These are phyloP conservation scores for Neoscytalidium dimidiatum DNA, from an alignment of 2,329 filamentous ascomycete genomes.

Conservation along the genomic window DNA sequence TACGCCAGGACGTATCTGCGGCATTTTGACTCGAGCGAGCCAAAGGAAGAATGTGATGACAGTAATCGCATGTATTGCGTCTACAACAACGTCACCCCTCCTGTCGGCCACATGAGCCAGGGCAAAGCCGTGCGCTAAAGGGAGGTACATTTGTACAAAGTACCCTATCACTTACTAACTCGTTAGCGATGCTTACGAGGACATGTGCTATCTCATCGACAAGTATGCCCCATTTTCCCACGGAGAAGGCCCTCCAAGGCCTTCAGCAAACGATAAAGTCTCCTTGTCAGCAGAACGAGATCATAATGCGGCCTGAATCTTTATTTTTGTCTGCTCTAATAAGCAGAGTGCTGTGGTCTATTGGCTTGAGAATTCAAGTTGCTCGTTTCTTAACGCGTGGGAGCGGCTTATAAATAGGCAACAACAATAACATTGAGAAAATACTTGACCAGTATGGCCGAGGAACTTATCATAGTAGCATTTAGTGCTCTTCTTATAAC, in stretches of 20 bases:
- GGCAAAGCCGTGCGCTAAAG: conserved; percentile 18
- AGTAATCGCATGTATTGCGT: conserved; percentile 19
- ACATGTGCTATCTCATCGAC: conserved; percentile 29
- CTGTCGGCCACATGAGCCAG: conserved; percentile 10
- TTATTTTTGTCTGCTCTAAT: not conserved
- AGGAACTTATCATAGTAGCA: too few species aligned
- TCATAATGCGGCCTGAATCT: not conserved
- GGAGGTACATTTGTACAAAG: not conserved
- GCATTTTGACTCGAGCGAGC: not conserved
- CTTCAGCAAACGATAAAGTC: not conserved
- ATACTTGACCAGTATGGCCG: too few species aligned
- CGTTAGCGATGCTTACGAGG: conserved; percentile 23
- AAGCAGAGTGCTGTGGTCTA: not conserved
- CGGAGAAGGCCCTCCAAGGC: conserved; percentile 23
- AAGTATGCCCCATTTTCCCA: conserved; percentile 28
- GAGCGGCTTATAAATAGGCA: too few species aligned
- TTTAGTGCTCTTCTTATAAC: too few species aligned
- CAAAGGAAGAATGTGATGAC: conserved; percentile 10
- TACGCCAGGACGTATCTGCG: conserved; percentile 1
- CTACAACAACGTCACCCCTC: conserved; percentile 20
- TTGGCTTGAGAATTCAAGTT: not conserved
- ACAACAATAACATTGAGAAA: too few species aligned
- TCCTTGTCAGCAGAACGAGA: conserved; percentile 1
- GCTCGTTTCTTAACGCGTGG: too few species aligned
- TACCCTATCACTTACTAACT: not conserved